Evolutionary conservation across 2,329 filamentous ascomycete species (phyloP).

Genomic region (Talaromyces sp.): DNA sequence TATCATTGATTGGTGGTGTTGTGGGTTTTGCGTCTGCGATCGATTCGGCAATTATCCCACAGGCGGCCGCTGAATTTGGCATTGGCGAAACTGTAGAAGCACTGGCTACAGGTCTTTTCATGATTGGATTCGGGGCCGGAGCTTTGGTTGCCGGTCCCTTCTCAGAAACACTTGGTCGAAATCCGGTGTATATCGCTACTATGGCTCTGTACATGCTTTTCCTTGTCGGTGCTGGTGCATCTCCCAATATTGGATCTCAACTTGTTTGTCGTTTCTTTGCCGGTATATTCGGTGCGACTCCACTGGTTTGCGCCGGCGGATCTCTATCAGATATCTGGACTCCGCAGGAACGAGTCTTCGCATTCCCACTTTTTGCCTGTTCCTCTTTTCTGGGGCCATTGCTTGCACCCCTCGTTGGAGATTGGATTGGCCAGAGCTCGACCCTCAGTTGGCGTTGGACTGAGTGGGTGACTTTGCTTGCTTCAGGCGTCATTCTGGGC

Average conservation of each 20-base stretch:
- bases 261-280: slow-evolving; percentile 50
- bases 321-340: slow-evolving; percentile 47
- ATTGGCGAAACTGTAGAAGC: slow-evolving; percentile 46
- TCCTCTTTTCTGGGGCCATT: slow-evolving; percentile 38
- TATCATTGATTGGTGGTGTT: slow-evolving; percentile 44
- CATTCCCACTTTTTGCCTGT: slow-evolving; percentile 51
- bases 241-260: slow-evolving; percentile 47
- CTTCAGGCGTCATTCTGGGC: slow-evolving; percentile 32
- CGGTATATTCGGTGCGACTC: slow-evolving; percentile 47
- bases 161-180: slow-evolving; percentile 48
- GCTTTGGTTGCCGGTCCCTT: slow-evolving; percentile 48
- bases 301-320: slow-evolving; percentile 43
- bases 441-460: slow-evolving; percentile 47
- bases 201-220: slow-evolving; percentile 50
- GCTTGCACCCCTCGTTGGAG: slow-evolving; percentile 44
- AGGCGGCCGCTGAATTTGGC: slow-evolving; percentile 41
- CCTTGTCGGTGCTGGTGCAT: slow-evolving; percentile 48
- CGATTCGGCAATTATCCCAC: slow-evolving; percentile 46
- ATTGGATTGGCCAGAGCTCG: slow-evolving; percentile 41
- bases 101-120: slow-evolving; percentile 44
- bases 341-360: slow-evolving; percentile 46
- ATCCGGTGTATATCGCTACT: slow-evolving; percentile 48
- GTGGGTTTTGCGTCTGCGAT: slow-evolving; percentile 50
- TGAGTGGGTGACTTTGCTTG: slow-evolving; percentile 45
- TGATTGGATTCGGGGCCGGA: slow-evolving; percentile 48